Base-by-base conservation (phyloP, 495 filamentous ascomycete species). In the Hypoxylon trugodes region DNA sequence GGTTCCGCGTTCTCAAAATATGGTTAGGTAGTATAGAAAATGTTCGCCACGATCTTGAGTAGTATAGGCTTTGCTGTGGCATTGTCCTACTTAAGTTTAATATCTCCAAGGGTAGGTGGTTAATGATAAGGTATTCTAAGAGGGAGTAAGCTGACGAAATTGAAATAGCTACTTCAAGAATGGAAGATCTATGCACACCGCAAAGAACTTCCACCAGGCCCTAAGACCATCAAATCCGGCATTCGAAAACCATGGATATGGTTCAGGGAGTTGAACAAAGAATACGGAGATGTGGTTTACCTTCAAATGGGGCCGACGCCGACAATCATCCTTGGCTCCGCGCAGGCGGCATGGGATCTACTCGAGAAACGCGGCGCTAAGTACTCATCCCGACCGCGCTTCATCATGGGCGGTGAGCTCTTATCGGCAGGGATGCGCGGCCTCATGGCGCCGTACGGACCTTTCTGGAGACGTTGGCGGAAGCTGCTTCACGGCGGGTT, bases 291-390 rank as follows among this genome's bases (percentile, higher is more conserved):
- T 24, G 84, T 87, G 3, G 83, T 86, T 57, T 88, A 86, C 4
- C 76, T 90, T 6, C 87, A 86, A 80, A 78, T 86, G 48, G 87
- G 87, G 0, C 79, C 85, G 4, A 78, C 80, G 15, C 84, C 86
- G 1, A 89, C 87, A 22, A 81, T 90, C 48, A 77, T 89, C 42
- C 77, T 89, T 25, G 86, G 83, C 1, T 86, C 88, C 18, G 84
- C 86, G 0, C 77, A 85, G 10, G 79, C 86, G 12, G 85, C 86
- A n/a, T 81, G 76, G 45, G 78, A 80, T 16, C 60, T 79, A 3
- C 69, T 85, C 16, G 82, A 85, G 59, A 82, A 82, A 56, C 74
- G 79, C 38, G 82, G 81, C 3, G 70, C 71, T 19, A 82, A 81
- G 26, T 84, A 82, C 59, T 78, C 76, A 5, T 83, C 81, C 8